Evolutionary conservation across 2,329 filamentous ascomycete species (phyloP).

Genomic region (Cyclaneusma minus): DNA sequence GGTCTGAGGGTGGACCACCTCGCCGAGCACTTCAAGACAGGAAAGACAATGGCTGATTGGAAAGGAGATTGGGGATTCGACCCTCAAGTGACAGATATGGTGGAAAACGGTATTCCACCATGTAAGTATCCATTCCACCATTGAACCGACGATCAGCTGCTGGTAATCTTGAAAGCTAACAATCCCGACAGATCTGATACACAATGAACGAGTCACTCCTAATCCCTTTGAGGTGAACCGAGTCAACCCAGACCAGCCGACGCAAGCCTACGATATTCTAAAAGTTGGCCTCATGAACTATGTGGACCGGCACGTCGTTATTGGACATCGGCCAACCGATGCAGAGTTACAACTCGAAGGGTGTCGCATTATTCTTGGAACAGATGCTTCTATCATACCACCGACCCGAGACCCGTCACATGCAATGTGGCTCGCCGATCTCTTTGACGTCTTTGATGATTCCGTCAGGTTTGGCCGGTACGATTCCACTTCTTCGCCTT

Average conservation of each 20-base stretch:
- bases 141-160: slow-evolving; percentile 8
- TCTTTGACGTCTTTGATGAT: slow-evolving; percentile 33
- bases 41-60: slow-evolving; percentile 53
- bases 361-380: slow-evolving; percentile 39
- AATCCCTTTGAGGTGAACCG: slow-evolving; percentile 36
- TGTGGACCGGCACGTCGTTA: slow-evolving; percentile 27
- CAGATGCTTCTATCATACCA: no score
- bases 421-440: slow-evolving; percentile 40
- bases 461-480: slow-evolving; percentile 24
- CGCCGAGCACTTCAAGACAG: slow-evolving; percentile 52
- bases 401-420: slow-evolving; percentile 22
- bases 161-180: slow-evolving; percentile 3
- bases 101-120: slow-evolving; percentile 51
- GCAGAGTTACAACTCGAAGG: slow-evolving; percentile 40
- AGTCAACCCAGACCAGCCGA: slow-evolving; percentile 22
- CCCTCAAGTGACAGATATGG: slow-evolving; percentile 40
- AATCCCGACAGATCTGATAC: slow-evolving; percentile 41
- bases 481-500: background rate
- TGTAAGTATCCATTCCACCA: slow-evolving; percentile 30
- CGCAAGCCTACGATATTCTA: slow-evolving; percentile 39
- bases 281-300: slow-evolving; percentile 41
- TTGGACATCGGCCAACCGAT: slow-evolving; percentile 28
- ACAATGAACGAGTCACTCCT: slow-evolving; percentile 42
- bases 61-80: slow-evolving; percentile 58
- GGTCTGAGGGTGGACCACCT: slow-evolving; percentile 43